Percentiles rank a stretch among this genome's conserved stretches.
Evolutionary conservation across 2,329 filamentous ascomycete genomes (phyloP).

Genomic region (Cordyceps farinosa): DNA sequence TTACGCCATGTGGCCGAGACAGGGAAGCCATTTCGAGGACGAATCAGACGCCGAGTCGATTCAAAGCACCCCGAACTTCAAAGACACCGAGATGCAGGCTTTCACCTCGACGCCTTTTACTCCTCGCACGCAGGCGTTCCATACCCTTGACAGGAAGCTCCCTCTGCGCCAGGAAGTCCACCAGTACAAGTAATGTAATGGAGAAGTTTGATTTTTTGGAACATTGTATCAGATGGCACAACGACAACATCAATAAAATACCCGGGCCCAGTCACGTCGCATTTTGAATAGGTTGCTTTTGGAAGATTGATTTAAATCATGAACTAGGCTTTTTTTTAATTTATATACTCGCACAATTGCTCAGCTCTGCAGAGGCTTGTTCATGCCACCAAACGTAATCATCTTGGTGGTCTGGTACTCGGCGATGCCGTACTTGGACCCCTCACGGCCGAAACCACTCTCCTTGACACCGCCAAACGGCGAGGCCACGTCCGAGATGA

Average conservation of each 20-base stretch:
- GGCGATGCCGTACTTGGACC: constrained; percentile 70
- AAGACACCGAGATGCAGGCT: constrained; percentile 57
- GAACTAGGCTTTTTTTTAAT: neutral
- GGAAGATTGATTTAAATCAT: neutral
- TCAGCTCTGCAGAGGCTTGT: constrained; percentile 49
- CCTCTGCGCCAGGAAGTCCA: constrained; percentile 37
- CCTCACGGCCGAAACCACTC: constrained; percentile 76
- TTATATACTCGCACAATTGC: neutral
- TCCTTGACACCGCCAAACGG: constrained; percentile 80
- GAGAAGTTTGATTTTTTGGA: neutral
- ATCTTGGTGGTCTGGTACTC: constrained; percentile 76
- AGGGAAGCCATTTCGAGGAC: constrained; percentile 45
- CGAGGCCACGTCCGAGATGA: constrained; percentile 55
- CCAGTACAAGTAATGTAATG: neutral
- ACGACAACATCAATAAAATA: constrained; percentile 3
- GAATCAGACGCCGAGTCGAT: constrained; percentile 40
- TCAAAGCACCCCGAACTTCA: constrained; percentile 28
- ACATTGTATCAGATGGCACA: constrained; percentile 2
- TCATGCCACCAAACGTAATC: constrained; percentile 51
- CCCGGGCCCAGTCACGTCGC: neutral
- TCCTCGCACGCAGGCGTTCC: constrained; percentile 64
- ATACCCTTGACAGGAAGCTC: constrained; percentile 57
- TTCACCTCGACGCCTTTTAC: constrained; percentile 53
- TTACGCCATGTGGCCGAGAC: constrained; percentile 56
- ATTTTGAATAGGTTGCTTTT: constrained; percentile 1